These are phyloP conservation scores for Flaveria sonorensis DNA, from an alignment of 129 eudicot genomes.

Conservation along the genomic window DNA sequence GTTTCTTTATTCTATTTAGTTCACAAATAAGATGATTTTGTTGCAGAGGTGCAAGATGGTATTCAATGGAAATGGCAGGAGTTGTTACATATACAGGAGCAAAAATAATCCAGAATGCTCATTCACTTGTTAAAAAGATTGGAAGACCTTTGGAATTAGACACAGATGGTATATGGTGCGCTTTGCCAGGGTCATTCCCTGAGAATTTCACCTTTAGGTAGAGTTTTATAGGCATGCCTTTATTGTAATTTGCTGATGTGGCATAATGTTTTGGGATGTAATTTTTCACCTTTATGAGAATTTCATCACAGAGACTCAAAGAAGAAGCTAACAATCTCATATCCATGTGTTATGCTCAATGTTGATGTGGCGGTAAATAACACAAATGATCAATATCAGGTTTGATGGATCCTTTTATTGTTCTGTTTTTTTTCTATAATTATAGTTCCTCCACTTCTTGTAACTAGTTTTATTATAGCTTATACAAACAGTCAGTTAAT, in stretches of 20 bases:
- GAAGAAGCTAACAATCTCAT: conserved; percentile 91
- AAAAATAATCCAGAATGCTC: conserved; percentile 94
- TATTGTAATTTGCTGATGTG: background rate
- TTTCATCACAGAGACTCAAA: conserved; percentile 58
- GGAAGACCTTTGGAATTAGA: conserved; percentile 98
- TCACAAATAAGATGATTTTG: conserved; percentile 26
- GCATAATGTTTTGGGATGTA: background rate
- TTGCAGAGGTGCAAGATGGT: conserved; percentile 99
- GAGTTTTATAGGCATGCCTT: background rate
- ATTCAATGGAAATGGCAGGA: conserved; percentile 99
- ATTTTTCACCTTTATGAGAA: conserved; percentile 19
- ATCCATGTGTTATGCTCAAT: conserved; percentile 99
- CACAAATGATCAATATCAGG: conserved; percentile 99
- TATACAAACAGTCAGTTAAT: background rate
- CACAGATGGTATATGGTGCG: conserved; percentile 99
- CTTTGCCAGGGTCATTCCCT: conserved; percentile 93
- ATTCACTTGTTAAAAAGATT: conserved; percentile 79
- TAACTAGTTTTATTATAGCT: conserved; percentile 15
- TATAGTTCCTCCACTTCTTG: conserved; percentile 10
- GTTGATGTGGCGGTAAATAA: conserved; percentile 96
- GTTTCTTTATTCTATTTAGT: conserved; percentile 13
- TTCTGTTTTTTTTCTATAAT: background rate
- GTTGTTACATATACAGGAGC: conserved; percentile 99
- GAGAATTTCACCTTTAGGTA: conserved; percentile 94
- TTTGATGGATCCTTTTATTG: conserved; percentile 26